Evolutionary conservation across 495 filamentous ascomycete genomes (phyloP).

Genomic region (Tuber indicum): DNA sequence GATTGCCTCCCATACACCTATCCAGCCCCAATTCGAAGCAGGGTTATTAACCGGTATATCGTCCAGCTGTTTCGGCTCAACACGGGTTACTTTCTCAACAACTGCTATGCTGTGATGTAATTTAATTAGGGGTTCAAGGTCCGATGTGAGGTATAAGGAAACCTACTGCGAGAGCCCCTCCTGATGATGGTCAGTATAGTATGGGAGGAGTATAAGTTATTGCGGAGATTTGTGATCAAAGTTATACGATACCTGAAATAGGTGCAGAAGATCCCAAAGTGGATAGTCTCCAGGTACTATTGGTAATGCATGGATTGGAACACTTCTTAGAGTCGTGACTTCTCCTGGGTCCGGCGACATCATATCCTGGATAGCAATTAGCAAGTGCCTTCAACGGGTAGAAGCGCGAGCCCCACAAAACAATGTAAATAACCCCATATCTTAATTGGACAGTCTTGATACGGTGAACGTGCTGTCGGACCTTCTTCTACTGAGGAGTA

Average conservation of each 20-base stretch:
- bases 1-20: background rate
- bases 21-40: background rate
- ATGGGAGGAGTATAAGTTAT: background rate
- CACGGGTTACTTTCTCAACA: constrained; percentile 16
- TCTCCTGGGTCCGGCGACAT: constrained; percentile 28
- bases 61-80: background rate
- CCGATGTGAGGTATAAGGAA: background rate
- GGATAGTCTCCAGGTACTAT: constrained; percentile 26
- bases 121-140: background rate
- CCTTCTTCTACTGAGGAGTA: constrained; percentile 16
- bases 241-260: constrained; percentile 23
- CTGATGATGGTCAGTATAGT: constrained; percentile 8
- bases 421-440: constrained; percentile 28
- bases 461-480: constrained; percentile 13
- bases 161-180: constrained; percentile 31
- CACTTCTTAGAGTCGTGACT: constrained; percentile 29
- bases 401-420: constrained; percentile 22
- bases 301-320: constrained; percentile 27
- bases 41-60: background rate
- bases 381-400: background rate
- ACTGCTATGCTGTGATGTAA: constrained; percentile 25
- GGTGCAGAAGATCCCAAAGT: constrained; percentile 32
- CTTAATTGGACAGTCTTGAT: constrained; percentile 32
- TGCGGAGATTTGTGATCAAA: background rate
- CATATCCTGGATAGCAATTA: constrained; percentile 18